phyloP scores from a whole-genome alignment of 148 eudicot species.

The Oxyria digyna region DNA sequence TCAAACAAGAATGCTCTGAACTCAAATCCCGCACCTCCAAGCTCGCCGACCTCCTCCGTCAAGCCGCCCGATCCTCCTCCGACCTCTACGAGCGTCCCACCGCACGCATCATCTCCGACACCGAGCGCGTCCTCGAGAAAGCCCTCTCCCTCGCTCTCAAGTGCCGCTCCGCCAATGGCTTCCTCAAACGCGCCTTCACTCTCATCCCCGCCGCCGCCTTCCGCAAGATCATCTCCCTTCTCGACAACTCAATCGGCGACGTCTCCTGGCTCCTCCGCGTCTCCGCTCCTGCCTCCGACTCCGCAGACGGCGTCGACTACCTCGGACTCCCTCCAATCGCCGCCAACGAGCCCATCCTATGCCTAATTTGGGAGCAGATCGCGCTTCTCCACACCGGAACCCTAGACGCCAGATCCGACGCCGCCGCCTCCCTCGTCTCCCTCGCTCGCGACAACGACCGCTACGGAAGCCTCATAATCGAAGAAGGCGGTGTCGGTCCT shows the following conservation, averaged over 20 bases:
- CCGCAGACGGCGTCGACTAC: slow-evolving; percentile 34
- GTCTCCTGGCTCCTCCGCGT: slow-evolving; percentile 64
- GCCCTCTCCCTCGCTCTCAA: slow-evolving; percentile 49
- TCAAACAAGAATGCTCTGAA: slow-evolving; percentile 67
- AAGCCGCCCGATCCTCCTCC: slow-evolving; percentile 74
- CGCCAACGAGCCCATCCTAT: slow-evolving; percentile 81
- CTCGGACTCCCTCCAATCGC: slow-evolving; percentile 89
- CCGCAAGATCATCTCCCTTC: slow-evolving; percentile 40
- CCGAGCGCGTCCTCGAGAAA: slow-evolving; percentile 60
- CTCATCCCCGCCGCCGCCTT: slow-evolving; percentile 76
- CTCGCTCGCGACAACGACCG: slow-evolving; percentile 68
- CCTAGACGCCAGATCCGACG: slow-evolving; percentile 53
- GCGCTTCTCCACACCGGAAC: slow-evolving; percentile 56
- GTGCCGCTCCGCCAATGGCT: slow-evolving; percentile 57
- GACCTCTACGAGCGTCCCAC: slow-evolving; percentile 93
- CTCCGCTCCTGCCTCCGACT: slow-evolving; percentile 39
- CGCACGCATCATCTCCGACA: slow-evolving; percentile 70
- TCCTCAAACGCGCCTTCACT: slow-evolving; percentile 71
- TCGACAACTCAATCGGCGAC: slow-evolving; percentile 76
- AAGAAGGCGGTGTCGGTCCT: slow-evolving; percentile 87
- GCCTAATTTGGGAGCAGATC: slow-evolving; percentile 89
- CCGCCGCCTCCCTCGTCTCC: slow-evolving; percentile 72
- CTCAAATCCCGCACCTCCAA: slow-evolving; percentile 65
- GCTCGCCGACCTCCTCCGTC: slow-evolving; percentile 72
- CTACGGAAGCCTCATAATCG: slow-evolving; percentile 74